phyloP scores from a whole-genome alignment of 2,329 filamentous ascomycete genomes.

The Scedosporium minutisporum region DNA sequence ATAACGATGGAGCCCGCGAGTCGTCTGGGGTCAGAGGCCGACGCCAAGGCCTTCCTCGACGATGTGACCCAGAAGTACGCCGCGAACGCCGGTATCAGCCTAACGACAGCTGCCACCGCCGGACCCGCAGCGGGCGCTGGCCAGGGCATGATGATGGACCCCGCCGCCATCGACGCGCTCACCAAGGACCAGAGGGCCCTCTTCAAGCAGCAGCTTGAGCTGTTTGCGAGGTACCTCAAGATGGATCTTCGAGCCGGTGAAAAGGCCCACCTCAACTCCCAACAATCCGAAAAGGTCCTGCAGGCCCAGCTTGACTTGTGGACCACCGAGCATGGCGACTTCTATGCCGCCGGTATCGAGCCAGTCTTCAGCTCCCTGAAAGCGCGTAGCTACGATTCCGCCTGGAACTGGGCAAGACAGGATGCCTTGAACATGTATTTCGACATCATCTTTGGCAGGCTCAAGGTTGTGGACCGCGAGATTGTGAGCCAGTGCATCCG shows the following conservation, averaged over 20 bases:
- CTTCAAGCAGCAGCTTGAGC: constrained; percentile 96
- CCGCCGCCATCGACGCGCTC: constrained; percentile 87
- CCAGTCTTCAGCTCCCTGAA: constrained; percentile 90
- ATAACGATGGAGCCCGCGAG: constrained; percentile 87
- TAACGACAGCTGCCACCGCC: constrained; percentile 66
- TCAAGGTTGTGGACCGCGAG: constrained; percentile 88
- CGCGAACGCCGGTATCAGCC: constrained; percentile 67
- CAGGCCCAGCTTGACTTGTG: constrained; percentile 92
- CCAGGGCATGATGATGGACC: constrained; percentile 99
- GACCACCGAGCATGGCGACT: constrained; percentile 90
- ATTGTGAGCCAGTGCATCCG: constrained; percentile 98
- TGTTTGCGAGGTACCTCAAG: constrained; percentile 92
- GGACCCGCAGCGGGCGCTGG: constrained; percentile 60
- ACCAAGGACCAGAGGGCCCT: constrained; percentile 93
- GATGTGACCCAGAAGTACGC: constrained; percentile 86
- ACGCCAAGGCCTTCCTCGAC: constrained; percentile 89
- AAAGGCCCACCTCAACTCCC: constrained; percentile 77
- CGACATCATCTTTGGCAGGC: constrained; percentile 93
- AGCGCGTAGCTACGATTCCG: constrained; percentile 92
- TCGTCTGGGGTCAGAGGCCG: constrained; percentile 78
- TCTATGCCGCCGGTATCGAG: constrained; percentile 90
- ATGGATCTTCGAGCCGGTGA: constrained; percentile 94
- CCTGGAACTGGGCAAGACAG: constrained; percentile 98
- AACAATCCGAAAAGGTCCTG: constrained; percentile 77
- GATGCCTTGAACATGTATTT: constrained; percentile 98